Evolutionary conservation across 1,139 yeast genomes (phyloP).

Genomic region (Lodderomyces beijingensis): DNA sequence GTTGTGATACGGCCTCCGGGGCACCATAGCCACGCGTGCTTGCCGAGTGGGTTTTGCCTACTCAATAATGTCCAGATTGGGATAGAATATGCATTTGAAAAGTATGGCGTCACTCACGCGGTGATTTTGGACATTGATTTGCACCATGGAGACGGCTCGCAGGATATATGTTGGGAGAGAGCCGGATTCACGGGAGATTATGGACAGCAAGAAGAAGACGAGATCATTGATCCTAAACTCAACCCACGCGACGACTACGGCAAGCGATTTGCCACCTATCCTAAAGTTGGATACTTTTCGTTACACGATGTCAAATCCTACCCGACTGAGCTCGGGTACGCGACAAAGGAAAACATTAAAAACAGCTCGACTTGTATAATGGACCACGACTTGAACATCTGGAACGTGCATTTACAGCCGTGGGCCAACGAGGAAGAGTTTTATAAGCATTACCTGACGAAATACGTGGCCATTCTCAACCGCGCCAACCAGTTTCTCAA

Average conservation of each 20-base stretch:
- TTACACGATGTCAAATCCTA: conserved; percentile 83
- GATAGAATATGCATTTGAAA: conserved; percentile 69
- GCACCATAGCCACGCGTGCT: conserved; percentile 82
- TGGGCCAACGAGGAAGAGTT: conserved; percentile 66
- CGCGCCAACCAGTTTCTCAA: conserved; percentile 68
- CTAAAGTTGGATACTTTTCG: conserved; percentile 79
- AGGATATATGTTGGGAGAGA: conserved; percentile 81
- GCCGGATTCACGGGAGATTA: conserved; percentile 58
- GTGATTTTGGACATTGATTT: conserved; percentile 80
- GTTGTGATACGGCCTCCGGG: conserved; percentile 82
- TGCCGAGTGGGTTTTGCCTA: conserved; percentile 85
- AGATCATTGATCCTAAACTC: conserved; percentile 23
- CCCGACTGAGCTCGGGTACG: conserved; percentile 79
- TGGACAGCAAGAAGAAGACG: conserved; percentile 44
- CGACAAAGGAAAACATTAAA: conserved; percentile 64
- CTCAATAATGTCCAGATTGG: conserved; percentile 81
- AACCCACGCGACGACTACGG: conserved; percentile 49
- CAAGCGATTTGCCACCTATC: conserved; percentile 49
- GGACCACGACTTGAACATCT: conserved; percentile 76
- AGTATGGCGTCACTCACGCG: conserved; percentile 70
- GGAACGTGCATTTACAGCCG: conserved; percentile 80
- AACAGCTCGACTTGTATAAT: conserved; percentile 78
- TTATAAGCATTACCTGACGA: conserved; percentile 55
- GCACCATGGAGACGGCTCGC: conserved; percentile 93
- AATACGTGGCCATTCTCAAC: conserved; percentile 58